Evolutionary conservation across 768 basidiomycete genomes (phyloP).

Genomic region (Porphyrellus cyaneotinctus): DNA sequence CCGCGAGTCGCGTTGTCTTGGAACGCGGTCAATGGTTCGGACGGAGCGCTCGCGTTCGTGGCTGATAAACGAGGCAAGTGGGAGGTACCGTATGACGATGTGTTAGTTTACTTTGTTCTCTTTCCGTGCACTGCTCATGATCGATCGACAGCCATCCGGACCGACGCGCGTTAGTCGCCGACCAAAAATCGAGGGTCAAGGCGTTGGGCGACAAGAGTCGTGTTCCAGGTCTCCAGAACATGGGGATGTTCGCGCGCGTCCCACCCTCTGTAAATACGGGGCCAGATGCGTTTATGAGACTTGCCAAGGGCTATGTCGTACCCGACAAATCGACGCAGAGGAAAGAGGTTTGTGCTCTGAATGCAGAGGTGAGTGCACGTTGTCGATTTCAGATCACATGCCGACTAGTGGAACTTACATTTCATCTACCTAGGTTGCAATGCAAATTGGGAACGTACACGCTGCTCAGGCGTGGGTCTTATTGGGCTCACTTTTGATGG

Average conservation of each 20-base stretch:
- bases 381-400: background rate
- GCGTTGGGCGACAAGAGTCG: slow-evolving; percentile 54
- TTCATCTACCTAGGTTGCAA: slow-evolving; percentile 43
- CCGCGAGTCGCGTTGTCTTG: slow-evolving; percentile 62
- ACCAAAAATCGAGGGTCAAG: slow-evolving; percentile 43
- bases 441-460: slow-evolving; percentile 50
- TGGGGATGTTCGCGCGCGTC: slow-evolving; percentile 45
- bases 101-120: slow-evolving; percentile 42
- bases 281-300: slow-evolving; percentile 43
- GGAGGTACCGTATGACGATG: slow-evolving; percentile 79
- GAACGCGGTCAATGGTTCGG: slow-evolving; percentile 40
- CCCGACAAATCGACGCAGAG: slow-evolving; percentile 35
- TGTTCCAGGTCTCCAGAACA: slow-evolving; percentile 49
- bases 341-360: slow-evolving; percentile 49
- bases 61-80: slow-evolving; percentile 47
- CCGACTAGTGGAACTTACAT: background rate
- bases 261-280: slow-evolving; percentile 22
- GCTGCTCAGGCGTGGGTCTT: slow-evolving; percentile 68
- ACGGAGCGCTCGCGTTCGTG: slow-evolving; percentile 64
- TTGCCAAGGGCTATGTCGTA: slow-evolving; percentile 64
- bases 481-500: slow-evolving; percentile 51
- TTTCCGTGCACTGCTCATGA: background rate
- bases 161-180: slow-evolving; percentile 16
- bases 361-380: slow-evolving; percentile 47
- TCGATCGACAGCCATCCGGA: slow-evolving; percentile 36